Base-by-base conservation (phyloP, 2,329 filamentous ascomycete species). In the Xylariaceae sp. region DNA sequence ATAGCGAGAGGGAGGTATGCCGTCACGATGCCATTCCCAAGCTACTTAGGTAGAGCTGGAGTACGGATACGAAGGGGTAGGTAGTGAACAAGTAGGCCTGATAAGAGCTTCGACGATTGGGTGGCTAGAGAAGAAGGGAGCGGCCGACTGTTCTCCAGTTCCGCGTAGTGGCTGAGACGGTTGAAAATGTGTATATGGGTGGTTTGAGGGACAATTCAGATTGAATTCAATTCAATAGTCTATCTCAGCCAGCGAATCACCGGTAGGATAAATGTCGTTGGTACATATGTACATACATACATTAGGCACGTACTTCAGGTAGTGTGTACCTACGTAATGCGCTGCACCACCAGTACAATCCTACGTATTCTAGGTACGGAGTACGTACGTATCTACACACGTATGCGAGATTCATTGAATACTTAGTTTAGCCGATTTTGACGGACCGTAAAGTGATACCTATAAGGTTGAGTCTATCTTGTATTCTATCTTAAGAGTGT, bases 1-100 rank as follows among this genome's bases (percentile, higher is more conserved):
- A 48, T 43, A 60, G 54, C 44, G 58, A 51, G 54, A 46, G 44
- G 45, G 50, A 58, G 48, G 19, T 56, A 44, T 29, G 46, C 44
- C 41, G 54, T 50, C 55, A 52, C 20, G 58, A 53, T 62, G 65
- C 63, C 67, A 67, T 67, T 53, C 48, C 56, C 48, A 43, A 54
- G 29, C 40, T 19, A 29, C 16, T n/a, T 32, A 21, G 5, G 14
- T 40, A 32, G 49, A 18, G 42, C 50, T 21, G 16, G 23, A 20
- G 21, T 19, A 47, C 16, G n/a, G 26, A 10, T 16, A 23, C 37
- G 50, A 44, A 16, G 19, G 26, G 46, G 26, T 21, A 45, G 48
- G 26, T 21, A 40, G 14, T 40, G 42, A 18, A 4, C 2, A 37
- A 40, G 6, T 3, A 37, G 32, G 32, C 32, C 32, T 12, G 14